Base-by-base conservation (phyloP, 176 grass and related monocot species). In the Melocanna baccifera region DNA sequence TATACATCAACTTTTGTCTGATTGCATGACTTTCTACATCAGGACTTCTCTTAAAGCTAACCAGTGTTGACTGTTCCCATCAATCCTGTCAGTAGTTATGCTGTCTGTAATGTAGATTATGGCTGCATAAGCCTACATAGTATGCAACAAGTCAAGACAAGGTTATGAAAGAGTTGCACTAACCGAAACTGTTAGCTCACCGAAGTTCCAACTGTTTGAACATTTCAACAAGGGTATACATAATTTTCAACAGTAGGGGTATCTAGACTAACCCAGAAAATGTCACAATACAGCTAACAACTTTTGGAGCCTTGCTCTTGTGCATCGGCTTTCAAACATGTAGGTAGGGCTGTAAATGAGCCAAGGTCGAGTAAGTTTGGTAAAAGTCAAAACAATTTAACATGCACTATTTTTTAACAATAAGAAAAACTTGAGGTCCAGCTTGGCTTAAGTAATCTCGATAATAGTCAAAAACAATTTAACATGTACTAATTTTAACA, bases 301-400 rank as follows among this genome's bases (percentile, higher is more conserved):
- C 25, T 58, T 66, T 77, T 86, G 57, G 67, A 83, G 73, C 22
- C 26, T 84, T 72, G 66, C 34, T 73, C 75, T 89, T 40, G 20
- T 84, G 81, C 75, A 39, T 22, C 34, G 26, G n/a, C 77, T 29
- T 22, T 40, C 87, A 84, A 80, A 80, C 59, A 6, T 67, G 67
- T 58, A 34, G 32, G 32, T 34, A 34, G 32, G 32, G 32, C 3
- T 0, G 2, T 34, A 4, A 34, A 34, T 4, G n/a, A n/a, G n/a
- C n/a, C n/a, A n/a, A n/a, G n/a, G n/a, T 36, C 4, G 34, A 36
- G 34, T 36, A 36, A 36, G 0, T 4, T 36, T 36, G 4, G 5
- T 36, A 36, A 36, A 3, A 36, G 34, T 36, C 5, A 36, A 36
- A 36, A 36, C 4, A 36, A 36, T 36, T 36, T 36, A 36, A 36